phyloP scores from a whole-genome alignment of 257 asterid species.

The Echium plantagineum region DNA sequence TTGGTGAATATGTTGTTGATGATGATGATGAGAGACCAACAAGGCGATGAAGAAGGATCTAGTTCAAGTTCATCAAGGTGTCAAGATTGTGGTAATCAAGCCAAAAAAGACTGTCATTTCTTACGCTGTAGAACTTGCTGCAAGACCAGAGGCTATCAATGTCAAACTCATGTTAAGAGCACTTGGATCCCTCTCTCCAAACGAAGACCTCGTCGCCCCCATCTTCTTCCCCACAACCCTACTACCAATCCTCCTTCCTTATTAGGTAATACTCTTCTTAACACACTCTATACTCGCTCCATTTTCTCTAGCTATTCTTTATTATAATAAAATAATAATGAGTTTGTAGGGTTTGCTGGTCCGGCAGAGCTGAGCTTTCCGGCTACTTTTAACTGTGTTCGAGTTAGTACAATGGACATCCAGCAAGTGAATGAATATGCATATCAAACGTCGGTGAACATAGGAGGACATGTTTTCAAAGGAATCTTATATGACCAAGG shows the following conservation, averaged over 20 bases:
- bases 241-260: too few species aligned
- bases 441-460: slow-evolving; percentile 63
- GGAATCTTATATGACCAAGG: slow-evolving; percentile 84
- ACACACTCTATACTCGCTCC: too few species aligned
- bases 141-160: slow-evolving; percentile 52
- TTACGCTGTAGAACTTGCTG: slow-evolving; percentile 71
- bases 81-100: slow-evolving; percentile 77
- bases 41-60: slow-evolving; percentile 11
- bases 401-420: slow-evolving; percentile 63
- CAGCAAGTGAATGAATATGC: slow-evolving; percentile 62
- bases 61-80: slow-evolving; percentile 27
- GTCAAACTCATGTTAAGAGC: slow-evolving; percentile 72
- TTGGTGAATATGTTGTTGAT: too few species aligned
- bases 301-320: too few species aligned
- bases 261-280: too few species aligned
- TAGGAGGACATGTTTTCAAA: slow-evolving; percentile 60
- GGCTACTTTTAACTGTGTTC: slow-evolving; percentile 55
- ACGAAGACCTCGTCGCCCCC: slow-evolving; percentile 40
- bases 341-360: slow-evolving; percentile 28
- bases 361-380: slow-evolving; percentile 59
- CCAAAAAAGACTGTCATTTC: slow-evolving; percentile 54
- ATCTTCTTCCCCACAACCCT: slow-evolving; percentile 32
- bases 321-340: too few species aligned
- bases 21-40: slow-evolving; percentile 29
- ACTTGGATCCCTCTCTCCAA: slow-evolving; percentile 65